Percentiles rank a stretch among this genome's conserved stretches.
Evolutionary conservation across 169 alveolate genomes (phyloP).

Genomic region (Pseudocohnilembus persalinus): DNA sequence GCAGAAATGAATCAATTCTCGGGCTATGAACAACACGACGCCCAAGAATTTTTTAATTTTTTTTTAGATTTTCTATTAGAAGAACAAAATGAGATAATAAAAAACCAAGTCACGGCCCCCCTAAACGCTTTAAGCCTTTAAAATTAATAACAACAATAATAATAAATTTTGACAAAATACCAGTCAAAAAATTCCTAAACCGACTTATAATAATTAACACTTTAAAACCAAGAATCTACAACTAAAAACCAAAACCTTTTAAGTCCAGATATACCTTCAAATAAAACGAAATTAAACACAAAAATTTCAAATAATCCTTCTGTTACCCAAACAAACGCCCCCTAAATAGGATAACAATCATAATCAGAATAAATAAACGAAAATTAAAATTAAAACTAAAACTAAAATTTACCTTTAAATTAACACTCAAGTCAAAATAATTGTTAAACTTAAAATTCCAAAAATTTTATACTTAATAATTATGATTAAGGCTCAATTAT

Average conservation of each 20-base stretch:
- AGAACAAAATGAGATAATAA: constrained; percentile 8
- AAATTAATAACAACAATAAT: too few relatives aligned
- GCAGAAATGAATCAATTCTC: constrained; percentile 18
- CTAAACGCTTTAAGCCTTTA: neutral
- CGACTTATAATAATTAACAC: neutral
- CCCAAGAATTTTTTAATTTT: constrained; percentile 27
- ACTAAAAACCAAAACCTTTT: neutral
- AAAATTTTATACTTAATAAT: neutral
- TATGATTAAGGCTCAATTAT: constrained; percentile 16
- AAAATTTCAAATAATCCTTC: too few relatives aligned
- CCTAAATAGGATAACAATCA: too few relatives aligned
- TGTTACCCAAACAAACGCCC: too few relatives aligned
- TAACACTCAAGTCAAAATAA: neutral
- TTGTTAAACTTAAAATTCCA: neutral
- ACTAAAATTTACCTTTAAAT: neutral
- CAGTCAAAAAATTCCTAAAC: neutral
- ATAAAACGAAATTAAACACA: too few relatives aligned
- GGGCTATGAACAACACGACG: constrained; percentile 37
- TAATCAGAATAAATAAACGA: too few relatives aligned
- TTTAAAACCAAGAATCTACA: neutral
- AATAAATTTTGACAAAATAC: neutral
- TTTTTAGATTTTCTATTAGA: constrained; percentile 27
- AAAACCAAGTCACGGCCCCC: neutral
- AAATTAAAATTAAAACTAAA: too few relatives aligned
- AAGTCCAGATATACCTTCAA: too few relatives aligned